Evolutionary conservation across 2,329 filamentous ascomycete genomes (phyloP).

Genomic region (Aspergillus texensis): DNA sequence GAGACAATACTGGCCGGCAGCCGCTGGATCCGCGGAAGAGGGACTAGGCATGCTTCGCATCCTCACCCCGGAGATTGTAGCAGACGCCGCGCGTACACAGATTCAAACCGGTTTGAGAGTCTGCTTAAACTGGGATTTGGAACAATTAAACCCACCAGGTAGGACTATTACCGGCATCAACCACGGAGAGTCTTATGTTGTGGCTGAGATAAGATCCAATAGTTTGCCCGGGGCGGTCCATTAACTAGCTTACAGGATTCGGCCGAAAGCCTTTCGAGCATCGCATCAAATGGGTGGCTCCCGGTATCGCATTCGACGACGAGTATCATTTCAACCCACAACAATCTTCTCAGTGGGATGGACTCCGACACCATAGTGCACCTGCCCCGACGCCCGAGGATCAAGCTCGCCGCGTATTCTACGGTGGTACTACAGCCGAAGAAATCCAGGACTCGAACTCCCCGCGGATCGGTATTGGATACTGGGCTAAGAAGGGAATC

Average conservation of each 20-base stretch:
- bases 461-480: slow-evolving; percentile 39
- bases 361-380: slow-evolving; percentile 54
- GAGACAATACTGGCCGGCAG: slow-evolving; percentile 52
- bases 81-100: slow-evolving; percentile 53
- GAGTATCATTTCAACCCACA: slow-evolving; percentile 58
- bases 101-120: slow-evolving; percentile 58
- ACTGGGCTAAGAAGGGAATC: slow-evolving; percentile 43
- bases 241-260: slow-evolving; percentile 45
- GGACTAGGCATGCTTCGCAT: slow-evolving; percentile 57
- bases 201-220: too few species aligned
- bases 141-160: slow-evolving; percentile 54
- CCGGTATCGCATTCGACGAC: slow-evolving; percentile 52
- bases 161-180: background rate
- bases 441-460: slow-evolving; percentile 38
- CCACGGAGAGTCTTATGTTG: too few species aligned
- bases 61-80: slow-evolving; percentile 57
- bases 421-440: slow-evolving; percentile 39
- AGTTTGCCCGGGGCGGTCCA: background rate
- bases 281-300: slow-evolving; percentile 51
- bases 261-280: slow-evolving; percentile 56
- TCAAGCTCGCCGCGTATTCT: slow-evolving; percentile 34
- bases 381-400: slow-evolving; percentile 40
- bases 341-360: slow-evolving; percentile 59
- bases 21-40: slow-evolving; percentile 53
- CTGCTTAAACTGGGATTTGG: slow-evolving; percentile 59